Conservation (phyloP, 108 stramenopile genomes). For the Nitzschia sp. region DNA sequence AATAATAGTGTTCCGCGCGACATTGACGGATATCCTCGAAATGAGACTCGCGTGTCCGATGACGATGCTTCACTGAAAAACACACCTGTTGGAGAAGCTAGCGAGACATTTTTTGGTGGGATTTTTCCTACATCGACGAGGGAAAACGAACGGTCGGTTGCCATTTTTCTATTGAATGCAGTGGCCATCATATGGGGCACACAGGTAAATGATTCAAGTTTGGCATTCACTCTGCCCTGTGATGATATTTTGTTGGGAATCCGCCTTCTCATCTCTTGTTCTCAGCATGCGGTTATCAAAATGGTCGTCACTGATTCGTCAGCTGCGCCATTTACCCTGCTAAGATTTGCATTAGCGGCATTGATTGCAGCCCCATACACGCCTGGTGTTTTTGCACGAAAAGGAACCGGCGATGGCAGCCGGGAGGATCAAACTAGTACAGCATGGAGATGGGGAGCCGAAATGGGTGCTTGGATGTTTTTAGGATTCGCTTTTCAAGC, state of each 20-base stretch:
- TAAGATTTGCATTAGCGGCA: slow-evolving; percentile 72
- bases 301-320: slow-evolving; percentile 54
- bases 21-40: not conserved
- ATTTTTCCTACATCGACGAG: not conserved
- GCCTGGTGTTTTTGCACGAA: slow-evolving; percentile 28
- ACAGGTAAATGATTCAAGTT: too few species aligned
- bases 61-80: not conserved
- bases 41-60: too few species aligned
- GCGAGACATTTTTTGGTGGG: not conserved
- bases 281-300: slow-evolving; percentile 82
- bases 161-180: slow-evolving; percentile 55
- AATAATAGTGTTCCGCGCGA: not conserved
- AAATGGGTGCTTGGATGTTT: slow-evolving; percentile 87
- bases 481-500: slow-evolving; percentile 88
- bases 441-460: slow-evolving; percentile 69
- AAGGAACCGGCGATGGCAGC: not conserved
- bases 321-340: slow-evolving; percentile 64
- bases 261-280: too few species aligned
- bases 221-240: too few species aligned
- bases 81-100: not conserved
- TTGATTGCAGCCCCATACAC: slow-evolving; percentile 59
- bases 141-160: not conserved
- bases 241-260: too few species aligned
- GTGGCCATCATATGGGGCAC: slow-evolving; percentile 87
- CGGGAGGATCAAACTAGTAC: not conserved